Evolutionary conservation across 306 rosid species (phyloP).

Genomic region (Glycine latifolia): DNA sequence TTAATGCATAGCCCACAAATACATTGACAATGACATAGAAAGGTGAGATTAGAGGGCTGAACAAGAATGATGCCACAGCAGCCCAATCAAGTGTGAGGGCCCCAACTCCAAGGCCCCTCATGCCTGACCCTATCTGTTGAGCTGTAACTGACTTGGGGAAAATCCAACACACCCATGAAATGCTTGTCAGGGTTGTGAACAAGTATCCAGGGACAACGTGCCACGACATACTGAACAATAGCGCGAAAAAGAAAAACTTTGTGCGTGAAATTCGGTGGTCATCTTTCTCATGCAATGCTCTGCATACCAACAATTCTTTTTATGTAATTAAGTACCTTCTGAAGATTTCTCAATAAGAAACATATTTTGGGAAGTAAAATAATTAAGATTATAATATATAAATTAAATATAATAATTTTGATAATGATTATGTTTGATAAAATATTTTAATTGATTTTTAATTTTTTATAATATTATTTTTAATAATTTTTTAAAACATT

Average conservation of each 20-base stretch:
- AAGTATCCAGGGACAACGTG: constrained; percentile 74
- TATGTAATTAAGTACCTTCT: no score
- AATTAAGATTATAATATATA: no score
- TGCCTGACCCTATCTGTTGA: constrained; percentile 85
- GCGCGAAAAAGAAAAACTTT: constrained; percentile 76
- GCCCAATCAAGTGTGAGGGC: constrained; percentile 81
- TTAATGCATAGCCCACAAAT: constrained; percentile 61
- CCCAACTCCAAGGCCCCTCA: constrained; percentile 84
- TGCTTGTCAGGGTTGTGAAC: constrained; percentile 74
- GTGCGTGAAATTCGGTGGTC: constrained; percentile 57
- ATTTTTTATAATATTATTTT: no score
- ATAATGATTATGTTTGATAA: no score
- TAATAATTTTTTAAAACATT: no score
- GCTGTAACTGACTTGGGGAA: constrained; percentile 85
- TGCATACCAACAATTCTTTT: constrained; percentile 43
- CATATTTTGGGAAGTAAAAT: no score
- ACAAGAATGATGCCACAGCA: constrained; percentile 75
- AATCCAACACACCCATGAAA: constrained; percentile 86
- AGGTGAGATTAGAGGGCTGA: constrained; percentile 80
- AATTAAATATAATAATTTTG: no score
- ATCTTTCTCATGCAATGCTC: constrained; percentile 86
- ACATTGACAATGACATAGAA: constrained; percentile 78
- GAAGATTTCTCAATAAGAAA: no score
- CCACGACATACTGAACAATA: constrained; percentile 76
- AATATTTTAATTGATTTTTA: no score